phyloP scores from a whole-genome alignment of 352 stramenopile species.

The Phytopythium cucurbitacearum region DNA sequence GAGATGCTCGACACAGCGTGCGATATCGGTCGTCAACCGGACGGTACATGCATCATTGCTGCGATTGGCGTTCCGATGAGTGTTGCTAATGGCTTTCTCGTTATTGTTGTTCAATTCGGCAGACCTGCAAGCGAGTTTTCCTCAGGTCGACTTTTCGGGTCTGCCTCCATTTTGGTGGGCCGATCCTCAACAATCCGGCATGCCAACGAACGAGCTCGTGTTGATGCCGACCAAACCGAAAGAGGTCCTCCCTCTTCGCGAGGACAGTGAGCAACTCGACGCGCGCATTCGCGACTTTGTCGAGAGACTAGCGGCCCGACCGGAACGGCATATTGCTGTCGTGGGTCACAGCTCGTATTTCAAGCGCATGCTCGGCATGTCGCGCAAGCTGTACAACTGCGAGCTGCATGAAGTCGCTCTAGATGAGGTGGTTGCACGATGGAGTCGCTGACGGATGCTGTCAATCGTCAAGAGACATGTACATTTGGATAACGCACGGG shows the following conservation, averaged over 20 bases:
- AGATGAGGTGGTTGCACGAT: constrained; percentile 14
- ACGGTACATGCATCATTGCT: constrained; percentile 15
- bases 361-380: constrained; percentile 80
- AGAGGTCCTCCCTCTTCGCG: constrained; percentile 53
- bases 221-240: constrained; percentile 27
- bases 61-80: too few species aligned
- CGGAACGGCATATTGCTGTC: constrained; percentile 69
- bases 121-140: constrained; percentile 3
- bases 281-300: constrained; percentile 65
- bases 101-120: not conserved
- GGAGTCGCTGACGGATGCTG: constrained; percentile 5
- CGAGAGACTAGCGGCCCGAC: constrained; percentile 37
- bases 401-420: constrained; percentile 54
- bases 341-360: constrained; percentile 84
- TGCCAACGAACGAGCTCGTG: constrained; percentile 12
- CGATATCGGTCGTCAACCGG: constrained; percentile 63
- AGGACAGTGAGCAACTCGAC: constrained; percentile 55
- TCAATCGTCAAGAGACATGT: not conserved
- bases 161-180: constrained; percentile 70
- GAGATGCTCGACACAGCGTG: constrained; percentile 86
- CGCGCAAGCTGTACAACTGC: constrained; percentile 76
- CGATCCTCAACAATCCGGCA: constrained; percentile 20
- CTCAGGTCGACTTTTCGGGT: constrained; percentile 37
- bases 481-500: not conserved
- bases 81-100: not conserved